phyloP scores from a whole-genome alignment of 1,139 yeast species.

The Hansenula lynferdii region DNA sequence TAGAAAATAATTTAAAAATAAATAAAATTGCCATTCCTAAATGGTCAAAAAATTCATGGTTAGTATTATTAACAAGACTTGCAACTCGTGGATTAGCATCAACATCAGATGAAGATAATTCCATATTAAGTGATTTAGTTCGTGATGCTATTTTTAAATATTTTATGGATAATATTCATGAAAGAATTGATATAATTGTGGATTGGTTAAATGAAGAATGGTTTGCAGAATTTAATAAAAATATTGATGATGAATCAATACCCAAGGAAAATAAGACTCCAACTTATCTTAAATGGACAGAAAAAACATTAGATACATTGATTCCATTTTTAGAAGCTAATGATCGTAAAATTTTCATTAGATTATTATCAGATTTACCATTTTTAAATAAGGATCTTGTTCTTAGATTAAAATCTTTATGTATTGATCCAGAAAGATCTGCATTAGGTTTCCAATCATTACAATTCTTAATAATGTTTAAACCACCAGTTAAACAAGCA shows the following conservation, averaged over 20 bases:
- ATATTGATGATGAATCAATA: slow-evolving; percentile 17
- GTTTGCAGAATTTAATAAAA: slow-evolving; percentile 60
- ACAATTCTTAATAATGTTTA: slow-evolving; percentile 78
- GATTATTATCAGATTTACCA: slow-evolving; percentile 85
- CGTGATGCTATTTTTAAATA: slow-evolving; percentile 69
- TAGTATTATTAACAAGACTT: slow-evolving; percentile 65
- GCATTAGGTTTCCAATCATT: slow-evolving; percentile 77
- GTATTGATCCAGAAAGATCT: slow-evolving; percentile 81
- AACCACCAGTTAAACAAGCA: slow-evolving; percentile 74
- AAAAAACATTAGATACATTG: slow-evolving; percentile 68
- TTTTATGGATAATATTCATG: slow-evolving; percentile 69
- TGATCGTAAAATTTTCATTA: slow-evolving; percentile 75
- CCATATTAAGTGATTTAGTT: slow-evolving; percentile 49
- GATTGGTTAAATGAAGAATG: slow-evolving; percentile 98
- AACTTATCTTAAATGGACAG: slow-evolving; percentile 63
- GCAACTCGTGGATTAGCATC: slow-evolving; percentile 71
- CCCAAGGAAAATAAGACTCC: slow-evolving; percentile 35
- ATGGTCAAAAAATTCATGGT: slow-evolving; percentile 77
- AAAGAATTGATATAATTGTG: slow-evolving; percentile 69
- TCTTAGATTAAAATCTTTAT: slow-evolving; percentile 61
- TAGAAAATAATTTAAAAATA: slow-evolving; percentile 32
- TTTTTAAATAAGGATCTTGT: slow-evolving; percentile 59
- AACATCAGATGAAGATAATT: slow-evolving; percentile 19
- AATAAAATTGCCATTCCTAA: slow-evolving; percentile 51
- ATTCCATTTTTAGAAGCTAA: slow-evolving; percentile 78